Base-by-base conservation (phyloP, 805 yeast genomes). In the Wickerhamiella sorbophila region DNA sequence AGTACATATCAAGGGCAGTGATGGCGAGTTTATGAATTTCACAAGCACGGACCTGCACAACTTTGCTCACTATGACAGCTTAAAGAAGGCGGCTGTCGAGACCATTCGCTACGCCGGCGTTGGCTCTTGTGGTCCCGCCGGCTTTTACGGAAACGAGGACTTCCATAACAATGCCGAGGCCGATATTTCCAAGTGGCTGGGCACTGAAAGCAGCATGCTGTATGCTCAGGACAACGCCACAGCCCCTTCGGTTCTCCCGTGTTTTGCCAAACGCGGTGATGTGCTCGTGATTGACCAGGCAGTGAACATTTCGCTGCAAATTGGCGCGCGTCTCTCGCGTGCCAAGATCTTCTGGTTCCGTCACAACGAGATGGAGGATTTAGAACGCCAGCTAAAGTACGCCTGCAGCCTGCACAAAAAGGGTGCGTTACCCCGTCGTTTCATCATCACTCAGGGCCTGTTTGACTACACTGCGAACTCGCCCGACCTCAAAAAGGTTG, bases 111-210 rank as follows among this genome's bases (percentile, higher is more conserved):
- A 68, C 44, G 75, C 80, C 45, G 98, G 98, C 57, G 96, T 91
- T 40, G 98, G 98, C 49, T 88, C 96, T 1, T 91, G 98, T 67
- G 95, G 97, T 33, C 97, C 98, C 4, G 94, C 96, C 34, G 94
- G 94, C 43, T 91, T 91, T 55, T 91, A 87, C 60, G 98, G 98
- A 47, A 81, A 86, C 46, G 95, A 86, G 61, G 95, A 86, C 57
- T 85, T 78, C 35, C 98, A 91, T 57, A 77, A 76, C 42, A 70
- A 79, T 52, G 67, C 83, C 43, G 94, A 86, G 58, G 75, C 75
- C 52, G 80, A 76, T 47, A 62, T 91, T 45, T 76, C 95, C 10
- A 58, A 66, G 26, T 88, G 76, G 55, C 74, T 88, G 49, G 85
- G 80, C 20, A 72, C 84, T 2, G 94, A 83, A 49, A 71, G 71